These are phyloP conservation scores for Cardamine occulta DNA, from an alignment of 345 rosid species.

Conservation along the genomic window DNA sequence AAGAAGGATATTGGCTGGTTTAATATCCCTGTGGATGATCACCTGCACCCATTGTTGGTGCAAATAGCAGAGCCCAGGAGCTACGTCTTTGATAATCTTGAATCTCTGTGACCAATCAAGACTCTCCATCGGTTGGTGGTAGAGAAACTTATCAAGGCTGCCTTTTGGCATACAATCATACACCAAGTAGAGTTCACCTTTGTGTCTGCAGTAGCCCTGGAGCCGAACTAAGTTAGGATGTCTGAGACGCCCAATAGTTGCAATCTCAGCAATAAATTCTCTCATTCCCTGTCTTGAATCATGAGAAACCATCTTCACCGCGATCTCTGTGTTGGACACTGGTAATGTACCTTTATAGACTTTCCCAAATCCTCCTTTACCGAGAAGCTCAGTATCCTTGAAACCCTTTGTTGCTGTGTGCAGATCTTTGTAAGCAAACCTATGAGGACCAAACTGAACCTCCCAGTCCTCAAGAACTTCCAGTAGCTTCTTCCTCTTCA, in stretches of 20 bases:
- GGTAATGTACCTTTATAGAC: conserved; percentile 28
- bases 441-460: conserved; percentile 66
- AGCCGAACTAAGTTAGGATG: conserved; percentile 29
- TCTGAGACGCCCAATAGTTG: conserved; percentile 32
- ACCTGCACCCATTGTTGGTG: conserved; percentile 59
- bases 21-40: conserved; percentile 73
- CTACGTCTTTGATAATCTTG: conserved; percentile 48
- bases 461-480: conserved; percentile 70
- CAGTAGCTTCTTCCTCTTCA: conserved; percentile 12
- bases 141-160: conserved; percentile 58
- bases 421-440: conserved; percentile 67
- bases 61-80: conserved; percentile 50
- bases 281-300: conserved; percentile 32
- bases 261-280: conserved; percentile 31
- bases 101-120: conserved; percentile 66
- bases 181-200: conserved; percentile 45
- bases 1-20: conserved; percentile 70
- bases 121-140: conserved; percentile 16
- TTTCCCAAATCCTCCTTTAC: conserved; percentile 66
- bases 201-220: background rate
- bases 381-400: conserved; percentile 2
- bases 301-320: conserved; percentile 26
- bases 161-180: conserved; percentile 73
- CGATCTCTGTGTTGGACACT: conserved; percentile 16
- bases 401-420: conserved; percentile 33